phyloP scores from a whole-genome alignment of 495 filamentous ascomycete species.

The Hypoxylon intermedium region DNA sequence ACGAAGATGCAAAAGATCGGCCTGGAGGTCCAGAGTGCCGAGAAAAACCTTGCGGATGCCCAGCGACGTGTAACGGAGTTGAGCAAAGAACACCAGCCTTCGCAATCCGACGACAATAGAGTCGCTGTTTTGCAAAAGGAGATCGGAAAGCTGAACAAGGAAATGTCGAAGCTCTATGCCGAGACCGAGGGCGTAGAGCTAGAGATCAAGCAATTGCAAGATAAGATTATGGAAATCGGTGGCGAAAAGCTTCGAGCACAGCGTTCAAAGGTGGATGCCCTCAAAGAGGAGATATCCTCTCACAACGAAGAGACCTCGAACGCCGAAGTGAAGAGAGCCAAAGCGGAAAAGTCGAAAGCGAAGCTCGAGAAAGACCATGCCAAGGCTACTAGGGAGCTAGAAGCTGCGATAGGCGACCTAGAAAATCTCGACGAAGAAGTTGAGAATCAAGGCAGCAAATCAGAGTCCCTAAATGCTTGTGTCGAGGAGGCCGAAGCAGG shows the following conservation, averaged over 20 bases:
- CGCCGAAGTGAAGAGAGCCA: slow-evolving; percentile 83
- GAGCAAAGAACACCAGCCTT: slow-evolving; percentile 75
- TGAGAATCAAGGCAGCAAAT: slow-evolving; percentile 73
- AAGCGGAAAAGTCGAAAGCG: slow-evolving; percentile 87
- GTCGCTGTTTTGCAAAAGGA: slow-evolving; percentile 75
- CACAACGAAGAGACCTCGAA: slow-evolving; percentile 81
- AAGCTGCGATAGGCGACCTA: slow-evolving; percentile 70
- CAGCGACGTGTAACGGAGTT: slow-evolving; percentile 85
- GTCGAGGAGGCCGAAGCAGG: slow-evolving; percentile 89
- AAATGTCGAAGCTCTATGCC: slow-evolving; percentile 77
- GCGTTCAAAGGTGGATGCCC: slow-evolving; percentile 89
- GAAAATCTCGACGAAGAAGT: slow-evolving; percentile 79
- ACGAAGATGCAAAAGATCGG: slow-evolving; percentile 91
- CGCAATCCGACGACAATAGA: slow-evolving; percentile 77
- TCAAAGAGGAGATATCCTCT: slow-evolving; percentile 84
- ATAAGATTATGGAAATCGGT: slow-evolving; percentile 97
- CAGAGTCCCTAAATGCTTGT: slow-evolving; percentile 71
- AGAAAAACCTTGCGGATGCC: slow-evolving; percentile 82
- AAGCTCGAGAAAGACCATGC: slow-evolving; percentile 85
- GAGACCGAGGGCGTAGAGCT: slow-evolving; percentile 87
- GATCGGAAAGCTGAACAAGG: slow-evolving; percentile 73
- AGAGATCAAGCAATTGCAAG: slow-evolving; percentile 88
- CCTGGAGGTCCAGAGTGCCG: slow-evolving; percentile 86
- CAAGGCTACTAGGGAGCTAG: slow-evolving; percentile 78
- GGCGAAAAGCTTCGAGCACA: slow-evolving; percentile 90